Conservation (phyloP, 2,329 filamentous ascomycete species). For the Fusarium illudens region DNA sequence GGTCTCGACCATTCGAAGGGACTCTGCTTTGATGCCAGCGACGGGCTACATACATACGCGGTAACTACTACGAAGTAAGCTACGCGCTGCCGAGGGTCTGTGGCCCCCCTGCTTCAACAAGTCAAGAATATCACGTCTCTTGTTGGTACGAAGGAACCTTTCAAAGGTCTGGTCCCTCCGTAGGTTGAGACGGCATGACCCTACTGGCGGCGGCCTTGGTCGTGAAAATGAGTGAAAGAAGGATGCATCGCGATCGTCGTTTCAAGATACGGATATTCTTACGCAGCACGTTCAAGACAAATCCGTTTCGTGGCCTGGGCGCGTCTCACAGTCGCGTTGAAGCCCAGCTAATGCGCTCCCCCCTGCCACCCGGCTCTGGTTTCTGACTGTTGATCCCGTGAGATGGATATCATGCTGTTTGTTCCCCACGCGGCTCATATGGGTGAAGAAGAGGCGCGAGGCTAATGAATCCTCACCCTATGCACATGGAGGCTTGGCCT, state of each 20-base stretch:
- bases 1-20: slow-evolving; percentile 13
- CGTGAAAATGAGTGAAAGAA: neutral
- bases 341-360: neutral
- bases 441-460: slow-evolving; percentile 19
- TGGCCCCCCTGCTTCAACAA: neutral
- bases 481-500: slow-evolving; percentile 4
- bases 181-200: neutral
- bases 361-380: neutral
- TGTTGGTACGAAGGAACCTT: neutral
- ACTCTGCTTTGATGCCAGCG: neutral
- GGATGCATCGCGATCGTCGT: neutral
- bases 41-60: neutral
- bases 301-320: neutral
- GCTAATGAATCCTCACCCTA: slow-evolving; percentile 25
- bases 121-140: neutral
- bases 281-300: neutral
- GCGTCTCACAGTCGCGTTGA: neutral
- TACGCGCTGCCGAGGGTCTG: neutral
- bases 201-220: neutral
- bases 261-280: neutral
- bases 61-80: too few species aligned
- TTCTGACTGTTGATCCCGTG: slow-evolving; percentile 3
- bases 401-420: slow-evolving; percentile 11
- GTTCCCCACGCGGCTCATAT: slow-evolving; percentile 11
- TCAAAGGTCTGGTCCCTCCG: neutral